These are phyloP conservation scores for Musa schizocarpa DNA, from an alignment of 176 grass and related monocot genomes.

Conservation along the genomic window DNA sequence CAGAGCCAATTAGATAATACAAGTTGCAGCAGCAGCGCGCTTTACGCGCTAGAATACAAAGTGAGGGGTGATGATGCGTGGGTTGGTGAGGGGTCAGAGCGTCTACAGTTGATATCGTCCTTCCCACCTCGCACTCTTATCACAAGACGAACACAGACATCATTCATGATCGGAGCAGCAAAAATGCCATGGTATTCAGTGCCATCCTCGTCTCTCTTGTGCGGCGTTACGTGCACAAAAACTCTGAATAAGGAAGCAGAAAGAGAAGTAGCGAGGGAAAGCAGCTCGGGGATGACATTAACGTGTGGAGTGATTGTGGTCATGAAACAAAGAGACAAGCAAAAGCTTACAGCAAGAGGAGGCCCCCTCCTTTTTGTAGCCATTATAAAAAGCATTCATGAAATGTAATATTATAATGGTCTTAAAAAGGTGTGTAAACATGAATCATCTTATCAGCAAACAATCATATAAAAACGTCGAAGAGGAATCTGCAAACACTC, in stretches of 20 bases:
- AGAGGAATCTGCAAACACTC: too few species aligned
- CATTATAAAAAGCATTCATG: too few species aligned
- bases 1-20: neutral
- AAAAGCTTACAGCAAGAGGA: too few species aligned
- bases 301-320: too few species aligned
- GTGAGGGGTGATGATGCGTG: neutral
- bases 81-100: neutral
- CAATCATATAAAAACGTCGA: too few species aligned
- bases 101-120: neutral
- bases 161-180: constrained; percentile 13
- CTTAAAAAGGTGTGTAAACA: too few species aligned
- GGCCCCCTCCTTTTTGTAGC: too few species aligned
- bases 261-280: neutral
- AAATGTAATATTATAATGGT: too few species aligned
- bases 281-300: too few species aligned
- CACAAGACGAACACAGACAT: neutral
- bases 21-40: constrained; percentile 8
- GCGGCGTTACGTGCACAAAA: neutral
- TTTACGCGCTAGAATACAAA: neutral
- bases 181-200: constrained; percentile 18
- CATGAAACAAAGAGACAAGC: too few species aligned
- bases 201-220: neutral
- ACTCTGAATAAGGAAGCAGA: neutral
- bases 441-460: too few species aligned
- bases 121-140: neutral